phyloP scores from a whole-genome alignment of 805 yeast species.

The Jamesozyma hellenica region DNA sequence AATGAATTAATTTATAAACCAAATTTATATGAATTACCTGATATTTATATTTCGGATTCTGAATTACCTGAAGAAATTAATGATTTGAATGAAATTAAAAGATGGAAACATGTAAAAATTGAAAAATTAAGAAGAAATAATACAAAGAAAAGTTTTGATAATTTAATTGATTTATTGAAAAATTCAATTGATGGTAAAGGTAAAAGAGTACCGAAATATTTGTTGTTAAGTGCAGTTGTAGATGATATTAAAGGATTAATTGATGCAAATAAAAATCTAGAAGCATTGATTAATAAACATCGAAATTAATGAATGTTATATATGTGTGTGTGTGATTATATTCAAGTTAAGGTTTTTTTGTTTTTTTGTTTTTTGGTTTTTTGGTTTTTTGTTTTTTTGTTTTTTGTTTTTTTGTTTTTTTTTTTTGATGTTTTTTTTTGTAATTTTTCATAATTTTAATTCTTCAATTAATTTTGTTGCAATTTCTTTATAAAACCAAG shows the following conservation, averaged over 20 bases:
- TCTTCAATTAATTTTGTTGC: conserved; percentile 77
- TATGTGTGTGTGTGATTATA: not conserved
- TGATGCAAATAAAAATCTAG: conserved; percentile 22
- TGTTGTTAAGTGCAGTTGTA: conserved; percentile 21
- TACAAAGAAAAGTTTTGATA: conserved; percentile 24
- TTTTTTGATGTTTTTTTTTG: not conserved
- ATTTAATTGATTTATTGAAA: conserved; percentile 16
- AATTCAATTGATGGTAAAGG: conserved; percentile 7
- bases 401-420: not conserved
- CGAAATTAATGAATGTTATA: not conserved
- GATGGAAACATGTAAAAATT: conserved; percentile 28
- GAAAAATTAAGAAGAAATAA: conserved; percentile 25
- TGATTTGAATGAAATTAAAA: conserved; percentile 16
- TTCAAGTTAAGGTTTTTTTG: not conserved
- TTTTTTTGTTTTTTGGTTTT: too few relatives aligned
- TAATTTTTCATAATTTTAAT: conserved; percentile 22
- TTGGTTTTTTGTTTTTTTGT: not conserved
- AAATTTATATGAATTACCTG: conserved; percentile 13
- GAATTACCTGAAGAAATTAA: conserved; percentile 17
- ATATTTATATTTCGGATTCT: conserved; percentile 15
- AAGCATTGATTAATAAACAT: conserved; percentile 6
- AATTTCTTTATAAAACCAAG: conserved; percentile 87
- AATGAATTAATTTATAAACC: too few relatives aligned
- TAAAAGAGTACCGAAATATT: conserved; percentile 28
- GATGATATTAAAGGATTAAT: conserved; percentile 23